phyloP scores from a whole-genome alignment of 164 flowering plant species.

The Vitis rotundifolia region DNA sequence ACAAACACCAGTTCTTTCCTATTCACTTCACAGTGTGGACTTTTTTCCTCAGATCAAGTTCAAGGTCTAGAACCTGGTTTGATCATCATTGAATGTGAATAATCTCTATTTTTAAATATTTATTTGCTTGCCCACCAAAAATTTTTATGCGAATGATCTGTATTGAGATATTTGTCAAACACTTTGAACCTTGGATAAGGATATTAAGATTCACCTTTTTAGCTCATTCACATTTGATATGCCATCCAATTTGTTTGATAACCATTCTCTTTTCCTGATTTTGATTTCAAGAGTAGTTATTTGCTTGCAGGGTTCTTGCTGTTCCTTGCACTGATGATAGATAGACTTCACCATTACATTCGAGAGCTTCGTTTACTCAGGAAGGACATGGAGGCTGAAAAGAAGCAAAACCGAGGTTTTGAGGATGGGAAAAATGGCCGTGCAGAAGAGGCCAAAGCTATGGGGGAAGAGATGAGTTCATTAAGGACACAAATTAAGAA shows the following conservation, averaged over 20 bases:
- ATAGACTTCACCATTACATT: slow-evolving; percentile 63
- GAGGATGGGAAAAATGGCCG: slow-evolving; percentile 36
- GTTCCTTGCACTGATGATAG: slow-evolving; percentile 58
- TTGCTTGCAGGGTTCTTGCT: slow-evolving; percentile 37
- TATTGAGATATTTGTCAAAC: too few species aligned
- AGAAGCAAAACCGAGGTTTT: slow-evolving; percentile 40
- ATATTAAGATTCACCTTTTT: too few species aligned
- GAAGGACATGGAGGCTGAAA: slow-evolving; percentile 54
- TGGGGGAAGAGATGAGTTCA: slow-evolving; percentile 28
- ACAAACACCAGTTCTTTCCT: too few species aligned
- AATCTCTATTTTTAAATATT: too few species aligned
- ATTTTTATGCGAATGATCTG: too few species aligned
- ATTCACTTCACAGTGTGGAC: too few species aligned
- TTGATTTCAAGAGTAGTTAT: neutral
- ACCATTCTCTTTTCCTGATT: neutral
- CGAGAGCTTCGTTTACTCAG: slow-evolving; percentile 55
- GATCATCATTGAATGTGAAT: too few species aligned
- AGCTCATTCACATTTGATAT: too few species aligned
- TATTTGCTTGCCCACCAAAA: too few species aligned
- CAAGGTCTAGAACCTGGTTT: too few species aligned
- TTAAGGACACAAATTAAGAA: slow-evolving; percentile 31
- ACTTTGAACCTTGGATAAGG: too few species aligned
- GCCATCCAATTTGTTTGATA: neutral
- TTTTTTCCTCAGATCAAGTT: too few species aligned
- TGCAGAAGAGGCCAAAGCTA: slow-evolving; percentile 27